Evolutionary conservation across 106 monocot species (phyloP), one percentile per base, ranked within the genome.

Genomic region (Phalaenopsis aphrodite): DNA sequence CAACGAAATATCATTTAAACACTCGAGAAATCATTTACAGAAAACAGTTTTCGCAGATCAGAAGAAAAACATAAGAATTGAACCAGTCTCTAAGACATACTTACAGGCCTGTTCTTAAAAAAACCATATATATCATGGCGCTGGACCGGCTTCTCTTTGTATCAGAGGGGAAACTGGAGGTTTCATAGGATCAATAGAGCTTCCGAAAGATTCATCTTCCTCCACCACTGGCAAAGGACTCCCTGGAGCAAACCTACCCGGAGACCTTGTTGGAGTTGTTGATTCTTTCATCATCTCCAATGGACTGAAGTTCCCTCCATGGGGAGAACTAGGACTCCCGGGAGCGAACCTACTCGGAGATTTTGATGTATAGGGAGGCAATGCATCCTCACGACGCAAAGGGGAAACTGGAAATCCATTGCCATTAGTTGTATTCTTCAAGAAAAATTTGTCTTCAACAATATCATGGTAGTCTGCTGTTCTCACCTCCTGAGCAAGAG

Each of bases 401-500:
- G 89, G 85, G 41, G 84, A 81, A 78, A 76, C 46, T 37, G 4
- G 47, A 47, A 58, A 18, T 48, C 72, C 36, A 4, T 18, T 46
- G 42, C 55, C 64, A n/a, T 58, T 67, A 61, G 23, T 41, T 12
- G 7, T 24, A 52, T 55, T 39, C 83, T 87, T 85, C 16, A n/a
- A 10, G 45, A 49, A 79, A 23, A 87, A 78, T 21, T 58, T 85
- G 30, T 89, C 85, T n/a, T 88, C 88, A 8, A 75, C 81, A 12
- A 92, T 81, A 39, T 87, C 75, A 55, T 93, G 90, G 56, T 79
- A 77, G 41, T 84, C 83, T 11, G 82, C 85, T 5, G 92, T 93
- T 21, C 92, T 82, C 17, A 90, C 89, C 57, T 93, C 92, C 77
- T 93, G 92, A 12, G 92, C 92, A 48, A 93, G 84, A 75, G 92